phyloP scores from a whole-genome alignment of 768 basidiomycete species.

The Hemileccinum impolitum region DNA sequence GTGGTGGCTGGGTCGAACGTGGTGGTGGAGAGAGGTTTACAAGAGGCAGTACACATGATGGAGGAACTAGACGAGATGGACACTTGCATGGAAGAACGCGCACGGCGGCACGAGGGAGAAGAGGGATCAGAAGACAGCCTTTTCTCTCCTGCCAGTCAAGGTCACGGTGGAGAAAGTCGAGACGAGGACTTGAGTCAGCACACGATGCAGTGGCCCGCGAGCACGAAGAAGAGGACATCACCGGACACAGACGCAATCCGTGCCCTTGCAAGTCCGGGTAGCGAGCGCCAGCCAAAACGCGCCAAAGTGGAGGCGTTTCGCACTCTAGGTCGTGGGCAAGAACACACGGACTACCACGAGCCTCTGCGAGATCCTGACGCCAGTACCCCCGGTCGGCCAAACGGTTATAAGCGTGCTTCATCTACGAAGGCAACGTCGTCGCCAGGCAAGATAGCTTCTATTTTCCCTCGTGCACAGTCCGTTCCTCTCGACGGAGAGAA shows the following conservation, averaged over 20 bases:
- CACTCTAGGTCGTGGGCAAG: constrained; percentile 9
- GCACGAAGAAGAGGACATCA: constrained; percentile 30
- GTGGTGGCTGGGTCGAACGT: not conserved
- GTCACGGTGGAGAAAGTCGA: not conserved
- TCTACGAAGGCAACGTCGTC: constrained; percentile 22
- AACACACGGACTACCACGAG: constrained; percentile 16
- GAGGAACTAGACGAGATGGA: not conserved
- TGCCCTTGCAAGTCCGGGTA: constrained; percentile 9
- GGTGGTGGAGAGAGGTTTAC: not conserved
- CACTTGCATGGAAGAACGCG: not conserved
- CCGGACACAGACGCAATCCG: constrained; percentile 21
- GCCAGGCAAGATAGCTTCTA: constrained; percentile 8
- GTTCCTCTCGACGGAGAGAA: constrained; percentile 23
- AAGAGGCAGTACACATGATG: not conserved
- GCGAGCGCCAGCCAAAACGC: constrained; percentile 24
- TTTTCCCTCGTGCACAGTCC: constrained; percentile 27
- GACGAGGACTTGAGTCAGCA: not conserved
- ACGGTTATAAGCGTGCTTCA: constrained; percentile 15
- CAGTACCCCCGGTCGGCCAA: constrained; percentile 1
- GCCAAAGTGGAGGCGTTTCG: constrained; percentile 23
- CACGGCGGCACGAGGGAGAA: constrained; percentile 7
- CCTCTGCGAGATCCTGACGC: constrained; percentile 19
- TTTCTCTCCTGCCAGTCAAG: constrained; percentile 19
- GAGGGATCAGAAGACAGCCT: constrained; percentile 39
- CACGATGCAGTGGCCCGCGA: constrained; percentile 1